Base-by-base conservation (phyloP, 2,329 filamentous ascomycete genomes). In the Malbranchea cinnamomea region DNA sequence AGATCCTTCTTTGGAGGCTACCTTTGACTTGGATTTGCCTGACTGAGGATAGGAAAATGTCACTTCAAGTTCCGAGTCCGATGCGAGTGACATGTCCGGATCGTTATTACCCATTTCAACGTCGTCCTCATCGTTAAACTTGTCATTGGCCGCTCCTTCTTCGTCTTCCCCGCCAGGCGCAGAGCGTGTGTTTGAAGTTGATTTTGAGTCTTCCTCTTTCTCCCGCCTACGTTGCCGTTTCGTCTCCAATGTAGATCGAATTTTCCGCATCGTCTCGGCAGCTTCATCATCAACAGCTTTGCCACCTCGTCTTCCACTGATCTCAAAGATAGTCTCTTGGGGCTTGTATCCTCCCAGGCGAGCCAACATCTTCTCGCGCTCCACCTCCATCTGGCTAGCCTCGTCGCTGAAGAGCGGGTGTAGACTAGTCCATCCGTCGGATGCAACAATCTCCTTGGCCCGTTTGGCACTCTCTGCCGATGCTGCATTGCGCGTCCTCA, bases 291-390 rank as follows among this genome's bases (percentile, higher is more conserved):
- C 50, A 70, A 70, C 46, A 77, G 69, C 47, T 78, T 67, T 65
- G 40, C 79, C 77, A 22, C 74, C 78, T 37, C 75, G 70, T 42
- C 77, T 73, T 5, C 80, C 80, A 40, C 80, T 79, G 38, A 94
- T 76, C 54, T 98, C 89, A 44, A 98, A 98, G n/a, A 98, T 82
- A 0, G 87, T 95, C 55, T 98, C 89, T 24, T 76, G 67, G 0
- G 91, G 89, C 43, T 82, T 73, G 59, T 89, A 98, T 2, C 78
- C 78, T 44, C 82, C 85, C 34, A 98, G 82, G 35, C 76, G 72
- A 18, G 83, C 82, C 17, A 98, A 63, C 81, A 98, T 92, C 29
- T 78, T 74, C 28, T 84, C 74, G 18, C 85, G 71, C 28, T 81
- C 75, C 36, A 73, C 67, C 46, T 87, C 80, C 16, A 68, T 57